Base-by-base conservation (phyloP, 768 basidiomycete genomes). In the Phlebiopsis flavidoalba region DNA sequence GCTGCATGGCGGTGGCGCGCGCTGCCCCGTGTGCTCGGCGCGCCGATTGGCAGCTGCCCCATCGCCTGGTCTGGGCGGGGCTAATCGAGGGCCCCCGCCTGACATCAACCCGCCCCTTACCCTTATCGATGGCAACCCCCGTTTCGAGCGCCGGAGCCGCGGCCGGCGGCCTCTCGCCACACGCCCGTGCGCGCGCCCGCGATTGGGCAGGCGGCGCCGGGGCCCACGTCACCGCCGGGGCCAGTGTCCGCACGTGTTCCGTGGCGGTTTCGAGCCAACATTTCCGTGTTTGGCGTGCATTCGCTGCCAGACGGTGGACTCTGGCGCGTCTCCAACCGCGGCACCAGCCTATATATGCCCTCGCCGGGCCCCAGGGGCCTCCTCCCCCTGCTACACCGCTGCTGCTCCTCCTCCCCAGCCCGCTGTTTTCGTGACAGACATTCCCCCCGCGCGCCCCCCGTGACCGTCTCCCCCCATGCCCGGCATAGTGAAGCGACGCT, bases 401-500 rank as follows among this genome's bases (percentile, higher is more conserved):
- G 26, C 26, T 31, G 22, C 56, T 12, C 22, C 31, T n/a, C 50
- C 56, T 31, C 33, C 54, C 31, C 17, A 2, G 40, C 40, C 40
- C 40, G 40, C 40, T 31, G 6, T 31, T 12, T 6, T 31, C 26
- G 26, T 6, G 26, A 3, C 56, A 17, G 36, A 11, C 47, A 17
- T 40, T 36, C n/a, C 31, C 58, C 45, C 52, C 43, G 15, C 52
- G 4, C n/a, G 22, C 62, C 57, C 14, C 46, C 14, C 3, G 2
- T 43, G 40, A 3, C 10, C 58, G 51, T n/a, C n/a, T n/a, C n/a
- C 53, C 49, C 45, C 56, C 63, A 74, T 74, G 73, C 74, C 73
- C 46, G 74, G 77, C 43, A 80, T 84, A 64, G 84, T 88, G 60
- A 80, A n/a, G 79, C 66, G 84, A 85, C 66, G 83, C 87, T 31